These are phyloP conservation scores for Yamadazyma diospyri DNA, from an alignment of 1,139 yeast genomes.

Conservation along the genomic window DNA sequence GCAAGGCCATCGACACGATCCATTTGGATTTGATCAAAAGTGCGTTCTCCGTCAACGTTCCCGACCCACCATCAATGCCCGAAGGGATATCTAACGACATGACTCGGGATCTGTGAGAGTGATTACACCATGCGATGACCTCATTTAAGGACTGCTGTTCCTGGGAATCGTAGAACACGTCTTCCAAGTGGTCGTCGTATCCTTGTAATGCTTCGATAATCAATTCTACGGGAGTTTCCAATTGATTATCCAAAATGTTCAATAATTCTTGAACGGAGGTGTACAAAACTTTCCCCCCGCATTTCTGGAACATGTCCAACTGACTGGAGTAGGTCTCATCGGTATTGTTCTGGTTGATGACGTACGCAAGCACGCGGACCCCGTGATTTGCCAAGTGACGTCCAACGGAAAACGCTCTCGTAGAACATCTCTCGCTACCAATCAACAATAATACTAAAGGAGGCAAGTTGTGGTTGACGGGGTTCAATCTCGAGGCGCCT, in stretches of 20 bases:
- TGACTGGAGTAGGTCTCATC: conserved; percentile 37
- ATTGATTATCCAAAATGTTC: conserved; percentile 34
- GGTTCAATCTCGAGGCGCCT: conserved; percentile 59
- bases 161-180: conserved; percentile 37
- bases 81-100: conserved; percentile 80
- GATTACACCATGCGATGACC: conserved; percentile 58
- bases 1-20: conserved; percentile 73
- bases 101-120: conserved; percentile 41
- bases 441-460: conserved; percentile 71
- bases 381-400: conserved; percentile 78
- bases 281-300: conserved; percentile 41
- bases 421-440: conserved; percentile 74
- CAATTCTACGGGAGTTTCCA: conserved; percentile 75
- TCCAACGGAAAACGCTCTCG: conserved; percentile 74
- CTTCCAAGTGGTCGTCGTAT: conserved; percentile 64
- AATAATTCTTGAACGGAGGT: conserved; percentile 31
- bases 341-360: conserved; percentile 35
- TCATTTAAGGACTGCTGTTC: conserved; percentile 44
- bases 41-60: conserved; percentile 41
- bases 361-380: conserved; percentile 59
- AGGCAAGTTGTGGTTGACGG: conserved; percentile 67
- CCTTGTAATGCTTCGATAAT: conserved; percentile 84
- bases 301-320: conserved; percentile 50
- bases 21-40: conserved; percentile 39
- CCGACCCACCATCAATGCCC: conserved; percentile 85